Percentiles rank a stretch among this genome's conserved stretches.
phyloP scores from a whole-genome alignment of 2,329 filamentous ascomycete genomes.

The Bipolaris oryzae region DNA sequence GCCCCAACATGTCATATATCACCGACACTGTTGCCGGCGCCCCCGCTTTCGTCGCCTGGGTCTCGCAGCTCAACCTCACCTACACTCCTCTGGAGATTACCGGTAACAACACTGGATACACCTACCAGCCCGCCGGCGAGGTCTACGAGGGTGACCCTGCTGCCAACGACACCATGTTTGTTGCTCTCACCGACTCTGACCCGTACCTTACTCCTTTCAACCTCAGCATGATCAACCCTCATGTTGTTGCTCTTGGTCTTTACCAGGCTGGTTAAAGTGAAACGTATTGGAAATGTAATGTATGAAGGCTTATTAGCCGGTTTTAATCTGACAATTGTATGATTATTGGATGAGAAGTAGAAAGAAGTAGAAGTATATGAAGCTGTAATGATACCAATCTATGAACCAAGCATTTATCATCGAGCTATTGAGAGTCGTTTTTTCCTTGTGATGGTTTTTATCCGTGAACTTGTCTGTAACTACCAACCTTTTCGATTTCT shows the following conservation, averaged over 20 bases:
- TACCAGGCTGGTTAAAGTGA: slow-evolving; percentile 75
- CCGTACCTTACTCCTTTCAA: slow-evolving; percentile 78
- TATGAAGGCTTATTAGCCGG: slow-evolving; percentile 5
- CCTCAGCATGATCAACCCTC: slow-evolving; percentile 73
- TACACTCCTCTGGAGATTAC: slow-evolving; percentile 68
- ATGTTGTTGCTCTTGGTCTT: slow-evolving; percentile 74
- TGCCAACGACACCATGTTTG: slow-evolving; percentile 79
- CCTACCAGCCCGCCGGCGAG: slow-evolving; percentile 72
- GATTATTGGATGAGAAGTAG: neutral
- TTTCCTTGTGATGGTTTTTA: no score
- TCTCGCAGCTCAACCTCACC: slow-evolving; percentile 68
- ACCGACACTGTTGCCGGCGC: slow-evolving; percentile 63
- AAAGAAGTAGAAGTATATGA: slow-evolving; percentile 3
- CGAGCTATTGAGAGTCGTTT: neutral
- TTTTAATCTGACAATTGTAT: slow-evolving; percentile 16
- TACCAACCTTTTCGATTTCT: no score
- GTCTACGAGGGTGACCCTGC: slow-evolving; percentile 72
- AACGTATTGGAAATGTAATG: neutral
- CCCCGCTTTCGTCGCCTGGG: slow-evolving; percentile 76
- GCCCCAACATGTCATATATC: slow-evolving; percentile 83
- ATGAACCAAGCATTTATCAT: neutral
- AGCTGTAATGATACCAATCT: slow-evolving; percentile 16
- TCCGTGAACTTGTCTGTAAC: neutral
- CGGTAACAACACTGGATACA: slow-evolving; percentile 64
- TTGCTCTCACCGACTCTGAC: slow-evolving; percentile 74